phyloP scores from a whole-genome alignment of 495 filamentous ascomycete species.

The Jackrogersella minutella region DNA sequence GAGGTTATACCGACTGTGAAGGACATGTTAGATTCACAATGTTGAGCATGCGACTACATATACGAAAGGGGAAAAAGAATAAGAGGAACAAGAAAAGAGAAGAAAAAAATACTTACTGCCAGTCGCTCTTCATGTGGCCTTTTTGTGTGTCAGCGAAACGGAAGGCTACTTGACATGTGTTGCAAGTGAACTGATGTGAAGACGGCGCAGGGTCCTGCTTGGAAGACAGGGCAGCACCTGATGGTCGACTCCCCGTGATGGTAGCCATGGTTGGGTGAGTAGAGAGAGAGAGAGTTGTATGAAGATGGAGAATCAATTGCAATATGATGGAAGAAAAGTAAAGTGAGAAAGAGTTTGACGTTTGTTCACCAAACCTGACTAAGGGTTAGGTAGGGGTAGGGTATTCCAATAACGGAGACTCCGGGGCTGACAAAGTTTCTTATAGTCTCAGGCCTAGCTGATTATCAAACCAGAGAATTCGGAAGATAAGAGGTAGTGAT shows the following conservation, averaged over 20 bases:
- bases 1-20: slow-evolving; percentile 88
- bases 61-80: neutral
- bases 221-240: slow-evolving; percentile 41
- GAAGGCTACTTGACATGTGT: slow-evolving; percentile 97
- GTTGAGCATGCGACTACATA: slow-evolving; percentile 2
- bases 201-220: slow-evolving; percentile 50
- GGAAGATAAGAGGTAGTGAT: too few relatives aligned
- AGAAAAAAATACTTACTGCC: slow-evolving; percentile 82
- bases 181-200: slow-evolving; percentile 93
- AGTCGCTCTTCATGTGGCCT: slow-evolving; percentile 95
- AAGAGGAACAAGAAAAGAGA: neutral
- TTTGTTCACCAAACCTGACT: neutral
- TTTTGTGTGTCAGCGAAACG: slow-evolving; percentile 91
- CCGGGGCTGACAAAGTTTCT: slow-evolving; percentile 7
- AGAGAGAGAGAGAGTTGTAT: neutral
- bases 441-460: neutral
- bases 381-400: too few relatives aligned
- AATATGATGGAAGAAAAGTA: too few relatives aligned
- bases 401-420: slow-evolving; percentile 12
- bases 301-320: too few relatives aligned
- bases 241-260: slow-evolving; percentile 53
- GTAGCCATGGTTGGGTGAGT: slow-evolving; percentile 59
- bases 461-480: neutral
- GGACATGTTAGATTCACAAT: slow-evolving; percentile 15
- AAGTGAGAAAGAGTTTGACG: neutral